Base-by-base conservation (phyloP, 306 rosid genomes). In the Cucurbita moschata region DNA sequence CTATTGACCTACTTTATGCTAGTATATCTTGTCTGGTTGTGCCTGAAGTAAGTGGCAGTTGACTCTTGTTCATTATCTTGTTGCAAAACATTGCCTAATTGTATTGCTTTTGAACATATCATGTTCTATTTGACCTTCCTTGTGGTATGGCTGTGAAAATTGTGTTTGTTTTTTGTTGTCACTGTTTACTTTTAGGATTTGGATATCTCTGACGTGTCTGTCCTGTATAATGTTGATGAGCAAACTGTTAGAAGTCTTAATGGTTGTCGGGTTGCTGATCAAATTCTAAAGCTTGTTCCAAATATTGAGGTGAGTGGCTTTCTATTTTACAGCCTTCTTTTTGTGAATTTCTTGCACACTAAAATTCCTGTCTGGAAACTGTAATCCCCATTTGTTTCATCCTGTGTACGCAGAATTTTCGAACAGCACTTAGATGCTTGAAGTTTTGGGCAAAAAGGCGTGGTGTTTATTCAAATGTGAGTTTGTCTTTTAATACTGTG, bases 231-330 rank as follows among this genome's bases (percentile, higher is more conserved):
- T 54, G 88, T 91, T 66, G 97, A 91, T 71, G 97, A 89, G 84
- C 96, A 86, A 77, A 94, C 97, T 74, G 97, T 89, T 77, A 83
- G 97, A 78, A 88, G 99, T 83, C 91, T 94, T 77, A 94, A 94
- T 55, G 99, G 99, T 72, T 94, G 99, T 80, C 83, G 99, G 73
- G 99, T 94, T 82, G 96, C 97, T 26, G 97, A 91, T 89, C 99
- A 95, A 81, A 91, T 95, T 89, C 96, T 95, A 74, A 95, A 91
- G 79, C 97, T 88, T 78, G 96, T 94, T 74, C 99, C 99, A 19
- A 89, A 91, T 83, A 74, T 88, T 66, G 89, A 94, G 95, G 99
- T 88, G 82, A 76, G 82, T 70, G 26, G 60, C 38, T 71, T 85
- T 30, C 80, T 43, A 73, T 72, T 64, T 62, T 75, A 56, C 61